A percentile compares a stretch with the other conserved stretches of the same genome.
Evolutionary conservation across 176 grass and related monocot species (phyloP).

Genomic region (Ampelocalamus luodianensis): DNA sequence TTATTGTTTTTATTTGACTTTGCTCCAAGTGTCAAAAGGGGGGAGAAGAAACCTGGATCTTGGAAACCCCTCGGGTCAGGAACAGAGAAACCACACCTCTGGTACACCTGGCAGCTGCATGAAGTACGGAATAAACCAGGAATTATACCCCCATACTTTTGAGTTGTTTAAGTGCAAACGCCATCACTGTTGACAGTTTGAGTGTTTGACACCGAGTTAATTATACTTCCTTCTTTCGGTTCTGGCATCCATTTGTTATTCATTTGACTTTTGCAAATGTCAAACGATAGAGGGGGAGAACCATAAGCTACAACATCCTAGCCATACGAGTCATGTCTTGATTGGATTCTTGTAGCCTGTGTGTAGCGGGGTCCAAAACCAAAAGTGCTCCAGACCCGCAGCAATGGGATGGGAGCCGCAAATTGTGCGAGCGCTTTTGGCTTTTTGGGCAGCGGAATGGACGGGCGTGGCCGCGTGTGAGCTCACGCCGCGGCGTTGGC

Average conservation of each 20-base stretch:
- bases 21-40: constrained; percentile 20
- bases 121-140: constrained; percentile 35
- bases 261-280: constrained; percentile 12
- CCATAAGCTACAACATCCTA: neutral
- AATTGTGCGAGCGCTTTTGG: neutral
- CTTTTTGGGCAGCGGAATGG: neutral
- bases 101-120: neutral
- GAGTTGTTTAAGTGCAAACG: neutral
- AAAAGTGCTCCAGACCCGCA: neutral
- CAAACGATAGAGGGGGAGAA: constrained; percentile 19
- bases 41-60: neutral
- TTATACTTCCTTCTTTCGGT: neutral
- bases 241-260: constrained; percentile 24
- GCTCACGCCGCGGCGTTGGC: neutral
- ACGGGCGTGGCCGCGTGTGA: neutral
- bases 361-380: neutral
- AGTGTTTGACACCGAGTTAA: neutral
- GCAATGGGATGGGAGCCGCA: neutral
- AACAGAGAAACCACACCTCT: neutral
- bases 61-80: neutral
- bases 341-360: neutral
- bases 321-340: neutral
- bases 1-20: constrained; percentile 27
- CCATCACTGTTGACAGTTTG: neutral
- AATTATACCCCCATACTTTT: constrained; percentile 2